Base-by-base conservation (phyloP, 768 basidiomycete species). In the Fistulinella prunicolor region DNA sequence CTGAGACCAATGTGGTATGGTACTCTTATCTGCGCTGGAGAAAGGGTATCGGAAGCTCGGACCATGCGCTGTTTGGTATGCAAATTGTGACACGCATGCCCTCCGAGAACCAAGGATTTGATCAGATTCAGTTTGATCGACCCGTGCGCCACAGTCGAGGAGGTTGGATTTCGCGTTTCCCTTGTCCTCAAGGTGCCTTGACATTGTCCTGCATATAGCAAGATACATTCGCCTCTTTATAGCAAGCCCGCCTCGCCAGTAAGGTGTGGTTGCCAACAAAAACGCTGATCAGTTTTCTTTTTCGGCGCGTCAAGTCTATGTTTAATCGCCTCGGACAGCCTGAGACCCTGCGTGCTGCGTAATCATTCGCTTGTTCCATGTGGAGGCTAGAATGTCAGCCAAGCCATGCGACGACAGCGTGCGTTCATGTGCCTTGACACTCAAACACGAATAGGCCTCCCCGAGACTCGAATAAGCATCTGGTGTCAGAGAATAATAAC, bases 391-490 rank as follows among this genome's bases (percentile, higher is more conserved):
- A 26, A 30, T 23, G 9, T 28, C 19, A 35, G 42, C 26, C 26
- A 47, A 49, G 19, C 51, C 56, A 58, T 49, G 55, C 53, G 46
- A 59, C 30, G 42, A 22, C 46, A 46, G 44, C 51, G 48, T 63
- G 61, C 48, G 46, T 46, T 51, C 54, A 57, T 57, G 55, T 60
- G 47, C 51, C 57, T 53, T 24, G 44, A 32, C 20, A 46, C 29
- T 20, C 21, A 29, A 9, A 37, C 38, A 42, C 34, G 10, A 29
- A 28, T 40, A 54, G 13, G 22, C 37, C n/a, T 39, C 23, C 29
- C 29, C 51, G 35, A 41, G 44, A 32, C n/a, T 16, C 23, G 16
- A n/a, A 28, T 20, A 24, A 44, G 35, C 35, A 35, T 39, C 38
- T 22, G 48, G 20, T 23, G 23, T 40, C 22, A 47, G 28, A 34